phyloP scores from a whole-genome alignment of 306 rosid species.

The Dalbergia cochinchinensis region DNA sequence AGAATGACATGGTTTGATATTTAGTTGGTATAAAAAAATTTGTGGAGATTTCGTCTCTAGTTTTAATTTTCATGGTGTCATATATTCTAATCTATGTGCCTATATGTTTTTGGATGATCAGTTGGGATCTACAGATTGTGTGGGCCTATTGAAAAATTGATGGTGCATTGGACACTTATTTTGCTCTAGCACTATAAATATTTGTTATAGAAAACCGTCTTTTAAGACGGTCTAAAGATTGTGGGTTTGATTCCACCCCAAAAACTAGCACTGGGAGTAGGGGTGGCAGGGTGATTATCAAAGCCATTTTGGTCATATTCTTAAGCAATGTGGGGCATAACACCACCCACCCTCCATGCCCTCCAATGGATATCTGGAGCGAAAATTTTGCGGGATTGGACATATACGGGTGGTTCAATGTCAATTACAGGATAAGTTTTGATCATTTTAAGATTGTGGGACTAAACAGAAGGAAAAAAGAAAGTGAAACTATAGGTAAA shows the following conservation, averaged over 20 bases:
- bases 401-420: no score
- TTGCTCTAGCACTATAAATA: neutral
- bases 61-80: neutral
- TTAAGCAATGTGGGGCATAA: no score
- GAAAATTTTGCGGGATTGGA: no score
- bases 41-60: neutral
- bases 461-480: neutral
- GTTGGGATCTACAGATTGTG: neutral
- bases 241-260: neutral
- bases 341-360: no score
- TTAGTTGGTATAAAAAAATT: neutral
- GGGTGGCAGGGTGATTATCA: no score
- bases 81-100: constrained; percentile 1
- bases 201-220: neutral
- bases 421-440: no score
- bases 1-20: neutral
- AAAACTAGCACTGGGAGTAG: no score
- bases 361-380: no score
- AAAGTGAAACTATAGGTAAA: neutral
- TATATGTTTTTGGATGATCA: constrained; percentile 9
- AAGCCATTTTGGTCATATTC: no score
- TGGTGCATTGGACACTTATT: neutral
- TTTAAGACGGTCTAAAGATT: neutral
- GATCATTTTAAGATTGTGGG: no score
- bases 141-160: neutral